Conservation (phyloP, 768 basidiomycete species). For the Tylopilus sp. region DNA sequence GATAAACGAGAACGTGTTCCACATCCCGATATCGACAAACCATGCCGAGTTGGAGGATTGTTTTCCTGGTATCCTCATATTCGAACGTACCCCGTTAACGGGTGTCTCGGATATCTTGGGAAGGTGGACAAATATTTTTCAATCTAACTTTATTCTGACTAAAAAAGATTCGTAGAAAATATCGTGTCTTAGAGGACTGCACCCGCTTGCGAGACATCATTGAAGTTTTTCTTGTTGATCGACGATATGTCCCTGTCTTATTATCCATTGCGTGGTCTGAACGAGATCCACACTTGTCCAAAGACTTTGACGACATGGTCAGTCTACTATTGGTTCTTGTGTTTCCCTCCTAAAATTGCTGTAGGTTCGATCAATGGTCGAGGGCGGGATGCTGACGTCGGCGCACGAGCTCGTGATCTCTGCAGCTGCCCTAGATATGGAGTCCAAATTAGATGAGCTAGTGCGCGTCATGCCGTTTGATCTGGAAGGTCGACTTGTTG, state of each 20-base stretch:
- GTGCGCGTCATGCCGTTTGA: slow-evolving; percentile 49
- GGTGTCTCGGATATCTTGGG: slow-evolving; percentile 64
- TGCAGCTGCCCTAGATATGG: slow-evolving; percentile 51
- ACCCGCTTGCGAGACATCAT: slow-evolving; percentile 64
- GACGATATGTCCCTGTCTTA: slow-evolving; percentile 61
- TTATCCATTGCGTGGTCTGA: slow-evolving; percentile 61
- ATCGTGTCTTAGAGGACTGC: slow-evolving; percentile 69
- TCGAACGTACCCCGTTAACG: slow-evolving; percentile 68
- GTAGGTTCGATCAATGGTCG: slow-evolving; percentile 49
- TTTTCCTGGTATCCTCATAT: slow-evolving; percentile 68
- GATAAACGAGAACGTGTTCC: slow-evolving; percentile 56
- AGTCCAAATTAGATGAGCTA: slow-evolving; percentile 47
- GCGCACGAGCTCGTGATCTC: slow-evolving; percentile 47
- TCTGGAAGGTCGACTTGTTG: slow-evolving; percentile 54
- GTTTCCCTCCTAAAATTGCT: background rate
- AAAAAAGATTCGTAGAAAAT: slow-evolving; percentile 51
- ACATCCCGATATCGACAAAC: slow-evolving; percentile 43
- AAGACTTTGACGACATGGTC: slow-evolving; percentile 65
- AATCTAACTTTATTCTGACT: slow-evolving; percentile 1
- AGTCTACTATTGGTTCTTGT: slow-evolving; percentile 3
- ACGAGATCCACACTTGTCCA: slow-evolving; percentile 33
- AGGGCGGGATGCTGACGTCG: slow-evolving; percentile 41
- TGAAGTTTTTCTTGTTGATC: slow-evolving; percentile 47
- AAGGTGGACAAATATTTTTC: slow-evolving; percentile 40
- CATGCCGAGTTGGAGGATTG: slow-evolving; percentile 14